phyloP scores from a whole-genome alignment of 495 filamentous ascomycete species.

The Penicillium canariense region DNA sequence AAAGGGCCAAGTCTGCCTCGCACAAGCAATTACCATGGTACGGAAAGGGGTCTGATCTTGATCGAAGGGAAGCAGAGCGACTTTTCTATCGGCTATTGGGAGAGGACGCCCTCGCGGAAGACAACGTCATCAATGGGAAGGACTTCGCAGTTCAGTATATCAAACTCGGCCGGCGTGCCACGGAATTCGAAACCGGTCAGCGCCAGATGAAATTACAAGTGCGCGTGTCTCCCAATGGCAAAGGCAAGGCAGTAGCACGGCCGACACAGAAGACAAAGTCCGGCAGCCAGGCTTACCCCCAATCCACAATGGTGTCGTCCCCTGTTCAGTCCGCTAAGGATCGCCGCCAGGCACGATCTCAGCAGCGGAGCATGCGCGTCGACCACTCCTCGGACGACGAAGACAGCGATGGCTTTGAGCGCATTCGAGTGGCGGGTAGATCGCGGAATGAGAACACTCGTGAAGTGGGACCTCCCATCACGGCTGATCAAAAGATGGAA shows the following conservation, averaged over 20 bases:
- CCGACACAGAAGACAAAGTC: constrained; percentile 18
- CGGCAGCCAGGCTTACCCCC: constrained; percentile 38
- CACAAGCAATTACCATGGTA: constrained; percentile 51
- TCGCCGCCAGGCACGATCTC: constrained; percentile 39
- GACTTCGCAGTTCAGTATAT: constrained; percentile 62
- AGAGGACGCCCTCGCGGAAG: constrained; percentile 59
- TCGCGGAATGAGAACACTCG: constrained; percentile 34
- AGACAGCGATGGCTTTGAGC: constrained; percentile 64
- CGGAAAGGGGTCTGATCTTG: constrained; percentile 54
- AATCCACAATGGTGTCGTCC: constrained; percentile 84
- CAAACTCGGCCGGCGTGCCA: constrained; percentile 51
- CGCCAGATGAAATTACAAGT: constrained; percentile 59
- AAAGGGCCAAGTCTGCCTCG: constrained; percentile 45
- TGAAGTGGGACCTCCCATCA: constrained; percentile 68
- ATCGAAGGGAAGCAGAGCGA: constrained; percentile 61
- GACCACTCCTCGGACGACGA: constrained; percentile 48
- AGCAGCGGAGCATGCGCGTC: constrained; percentile 23
- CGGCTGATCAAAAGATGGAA: constrained; percentile 60
- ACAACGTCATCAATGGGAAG: constrained; percentile 56
- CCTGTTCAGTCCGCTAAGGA: constrained; percentile 61
- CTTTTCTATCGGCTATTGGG: constrained; percentile 61
- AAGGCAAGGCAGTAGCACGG: constrained; percentile 29
- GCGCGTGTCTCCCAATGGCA: constrained; percentile 50
- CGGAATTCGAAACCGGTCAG: constrained; percentile 49
- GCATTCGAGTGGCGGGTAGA: constrained; percentile 44